phyloP scores from a whole-genome alignment of 2,329 filamentous ascomycete species.

The Colletotrichum tropicicola region DNA sequence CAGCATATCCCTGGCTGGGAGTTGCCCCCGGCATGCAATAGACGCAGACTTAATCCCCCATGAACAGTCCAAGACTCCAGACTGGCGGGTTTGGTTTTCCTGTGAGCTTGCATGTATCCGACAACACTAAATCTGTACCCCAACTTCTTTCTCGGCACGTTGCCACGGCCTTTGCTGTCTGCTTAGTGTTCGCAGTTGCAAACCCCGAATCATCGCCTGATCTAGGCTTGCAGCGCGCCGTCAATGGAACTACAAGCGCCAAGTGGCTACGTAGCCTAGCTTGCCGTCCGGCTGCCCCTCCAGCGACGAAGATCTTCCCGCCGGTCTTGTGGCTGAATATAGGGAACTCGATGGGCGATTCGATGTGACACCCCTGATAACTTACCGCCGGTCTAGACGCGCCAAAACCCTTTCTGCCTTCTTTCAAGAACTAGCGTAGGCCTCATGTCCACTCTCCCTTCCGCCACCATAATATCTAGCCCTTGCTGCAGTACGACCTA shows the following conservation, averaged over 20 bases:
- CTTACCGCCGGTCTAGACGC: not conserved
- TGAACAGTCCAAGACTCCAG: not conserved
- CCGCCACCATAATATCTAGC: not conserved
- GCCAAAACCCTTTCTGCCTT: not conserved
- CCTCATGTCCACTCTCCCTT: not conserved
- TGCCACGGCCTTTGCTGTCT: not conserved
- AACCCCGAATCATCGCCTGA: not conserved
- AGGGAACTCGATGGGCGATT: not conserved
- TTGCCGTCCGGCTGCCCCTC: too few species aligned
- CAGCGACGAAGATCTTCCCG: not conserved
- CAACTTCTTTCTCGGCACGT: constrained; percentile 6
- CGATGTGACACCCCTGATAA: not conserved
- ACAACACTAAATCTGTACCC: not conserved
- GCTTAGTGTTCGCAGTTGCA: not conserved
- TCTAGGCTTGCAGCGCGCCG: not conserved
- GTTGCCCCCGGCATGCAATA: not conserved
- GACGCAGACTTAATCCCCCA: not conserved
- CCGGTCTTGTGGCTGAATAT: not conserved
- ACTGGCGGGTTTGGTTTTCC: not conserved
- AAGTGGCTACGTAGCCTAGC: not conserved
- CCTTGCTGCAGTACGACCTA: not conserved
- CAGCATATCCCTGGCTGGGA: not conserved
- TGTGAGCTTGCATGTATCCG: not conserved
- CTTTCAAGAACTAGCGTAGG: not conserved
- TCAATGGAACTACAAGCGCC: too few species aligned